Base-by-base conservation (phyloP, 805 yeast genomes). In the Ogataea paraovalis region DNA sequence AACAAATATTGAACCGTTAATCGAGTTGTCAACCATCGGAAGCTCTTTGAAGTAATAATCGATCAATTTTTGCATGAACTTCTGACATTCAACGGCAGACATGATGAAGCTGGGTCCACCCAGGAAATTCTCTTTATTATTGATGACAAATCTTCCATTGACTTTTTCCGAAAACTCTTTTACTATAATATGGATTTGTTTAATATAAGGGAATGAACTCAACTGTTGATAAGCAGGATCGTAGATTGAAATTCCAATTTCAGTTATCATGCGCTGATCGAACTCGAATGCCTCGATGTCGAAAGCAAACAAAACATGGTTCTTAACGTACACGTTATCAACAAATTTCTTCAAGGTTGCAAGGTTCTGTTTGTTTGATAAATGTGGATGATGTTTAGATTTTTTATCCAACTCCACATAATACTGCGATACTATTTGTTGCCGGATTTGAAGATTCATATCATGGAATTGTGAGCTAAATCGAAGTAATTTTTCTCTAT, bases 211-310 rank as follows among this genome's bases (percentile, higher is more conserved):
- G 1, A 67, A 52, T 30, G 70, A 49, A 0, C 77, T 58, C 14
- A 53, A 38, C 14, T 53, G 54, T 49, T 78, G 80, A 38, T 63
- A 68, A 21, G 75, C 57, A 4, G 85, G 85, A 53, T 80, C 83
- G 57, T 71, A 79, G 2, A 81, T 73, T 4, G 81, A 65, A 2
- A 81, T 67, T 1, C 86, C 86, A 41, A 81, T 71, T 55, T 81
- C 86, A 0, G 84, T 80, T 7, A 81, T 66, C 7, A 62, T 48
- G 19, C 65, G 56, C 13, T 63, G 65, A 51, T 74, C 62, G 21
- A 55, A 50, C 55, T 81, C 86, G 65, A 62, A 79, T 0, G 84
- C 84, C 58, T 81, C 87, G 2, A 79, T 66, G 59, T 81, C 86
- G 40, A 81, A 61, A 13, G 76, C 67, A 43, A 80, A 66, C n/a